Evolutionary conservation across 31 red algal species (phyloP).

Genomic region (Endocladia muricata): DNA sequence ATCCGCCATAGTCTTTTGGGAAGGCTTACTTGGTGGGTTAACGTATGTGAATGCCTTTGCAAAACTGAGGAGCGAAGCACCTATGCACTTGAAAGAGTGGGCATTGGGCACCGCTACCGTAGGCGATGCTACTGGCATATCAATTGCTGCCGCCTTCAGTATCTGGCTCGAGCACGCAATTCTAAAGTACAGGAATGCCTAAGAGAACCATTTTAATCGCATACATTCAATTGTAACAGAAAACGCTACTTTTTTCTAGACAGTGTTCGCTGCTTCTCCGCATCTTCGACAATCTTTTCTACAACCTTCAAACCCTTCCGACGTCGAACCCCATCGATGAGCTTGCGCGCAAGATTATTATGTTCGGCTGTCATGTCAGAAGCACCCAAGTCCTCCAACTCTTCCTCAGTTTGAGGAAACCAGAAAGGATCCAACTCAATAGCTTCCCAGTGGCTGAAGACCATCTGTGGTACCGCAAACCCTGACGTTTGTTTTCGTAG

Average conservation of each 20-base stretch:
- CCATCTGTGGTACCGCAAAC: slow-evolving; percentile 80
- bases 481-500: slow-evolving; percentile 89
- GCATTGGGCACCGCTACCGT: slow-evolving; percentile 40
- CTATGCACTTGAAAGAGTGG: slow-evolving; percentile 32
- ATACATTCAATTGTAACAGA: no score
- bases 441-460: slow-evolving; percentile 78
- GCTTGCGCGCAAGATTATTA: slow-evolving; percentile 86
- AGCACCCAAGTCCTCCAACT: slow-evolving; percentile 75
- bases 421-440: slow-evolving; percentile 89
- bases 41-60: slow-evolving; percentile 50
- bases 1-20: slow-evolving; percentile 19
- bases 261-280: slow-evolving; percentile 93
- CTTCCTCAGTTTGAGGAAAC: slow-evolving; percentile 79
- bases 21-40: slow-evolving; percentile 40
- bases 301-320: slow-evolving; percentile 84
- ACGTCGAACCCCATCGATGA: slow-evolving; percentile 65
- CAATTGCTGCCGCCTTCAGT: slow-evolving; percentile 24
- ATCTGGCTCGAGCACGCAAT: slow-evolving; percentile 32
- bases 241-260: slow-evolving; percentile 78
- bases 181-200: neutral
- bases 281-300: slow-evolving; percentile 84
- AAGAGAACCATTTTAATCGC: no score
- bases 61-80: slow-evolving; percentile 2
- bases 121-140: slow-evolving; percentile 40
- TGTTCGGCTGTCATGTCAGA: slow-evolving; percentile 68